Evolutionary conservation across 805 yeast genomes (phyloP).

Genomic region (Sporopachydermia lactativora): DNA sequence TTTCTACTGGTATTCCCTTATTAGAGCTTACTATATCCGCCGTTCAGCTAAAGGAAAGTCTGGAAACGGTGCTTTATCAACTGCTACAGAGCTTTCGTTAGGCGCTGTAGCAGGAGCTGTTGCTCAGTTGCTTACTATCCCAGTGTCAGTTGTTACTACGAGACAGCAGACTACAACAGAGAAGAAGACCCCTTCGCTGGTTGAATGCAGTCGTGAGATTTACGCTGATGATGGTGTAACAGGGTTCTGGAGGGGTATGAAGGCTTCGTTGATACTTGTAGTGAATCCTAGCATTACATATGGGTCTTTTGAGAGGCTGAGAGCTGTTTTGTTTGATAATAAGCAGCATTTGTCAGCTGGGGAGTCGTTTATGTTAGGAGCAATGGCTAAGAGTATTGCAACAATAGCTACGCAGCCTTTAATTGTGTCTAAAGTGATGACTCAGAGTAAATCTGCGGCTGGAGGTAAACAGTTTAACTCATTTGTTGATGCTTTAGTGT

Average conservation of each 20-base stretch:
- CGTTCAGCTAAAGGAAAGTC: constrained; percentile 20
- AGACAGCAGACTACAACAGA: constrained; percentile 28
- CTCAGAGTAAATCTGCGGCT: constrained; percentile 35
- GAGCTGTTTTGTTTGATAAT: constrained; percentile 30
- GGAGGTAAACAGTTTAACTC: constrained; percentile 29
- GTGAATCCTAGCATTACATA: constrained; percentile 80
- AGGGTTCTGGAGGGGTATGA: constrained; percentile 76
- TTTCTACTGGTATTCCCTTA: constrained; percentile 76
- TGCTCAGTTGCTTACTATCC: constrained; percentile 68
- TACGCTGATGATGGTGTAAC: constrained; percentile 46
- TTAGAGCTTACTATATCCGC: constrained; percentile 41
- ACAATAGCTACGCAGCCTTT: constrained; percentile 74
- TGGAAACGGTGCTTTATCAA: constrained; percentile 23
- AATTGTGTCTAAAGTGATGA: constrained; percentile 71
- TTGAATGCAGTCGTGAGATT: constrained; percentile 34
- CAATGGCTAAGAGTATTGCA: constrained; percentile 69
- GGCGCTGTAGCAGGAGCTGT: constrained; percentile 77
- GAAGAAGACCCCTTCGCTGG: constrained; percentile 18
- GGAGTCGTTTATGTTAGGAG: constrained; percentile 61
- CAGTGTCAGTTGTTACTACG: constrained; percentile 64
- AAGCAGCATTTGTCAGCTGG: constrained; percentile 34
- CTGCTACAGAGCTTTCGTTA: constrained; percentile 52
- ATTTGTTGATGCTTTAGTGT: constrained; percentile 49
- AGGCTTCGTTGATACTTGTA: constrained; percentile 66
- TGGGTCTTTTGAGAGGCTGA: constrained; percentile 62